These are phyloP conservation scores for Lindgomyces ingoldianus DNA, from an alignment of 495 filamentous ascomycete species.

Conservation along the genomic window DNA sequence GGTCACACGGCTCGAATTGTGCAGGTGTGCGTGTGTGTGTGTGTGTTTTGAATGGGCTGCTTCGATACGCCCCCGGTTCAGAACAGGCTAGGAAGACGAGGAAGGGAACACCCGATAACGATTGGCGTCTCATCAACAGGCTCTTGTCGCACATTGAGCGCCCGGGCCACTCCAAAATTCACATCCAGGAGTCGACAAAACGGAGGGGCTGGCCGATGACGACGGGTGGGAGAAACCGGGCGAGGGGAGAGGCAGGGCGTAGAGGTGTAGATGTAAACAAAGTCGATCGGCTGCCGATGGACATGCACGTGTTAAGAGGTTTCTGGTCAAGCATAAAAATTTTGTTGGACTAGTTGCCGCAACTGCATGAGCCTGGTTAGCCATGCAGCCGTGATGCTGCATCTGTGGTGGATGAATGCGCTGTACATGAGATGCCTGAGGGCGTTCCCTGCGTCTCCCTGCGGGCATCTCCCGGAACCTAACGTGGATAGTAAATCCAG, in stretches of 20 bases:
- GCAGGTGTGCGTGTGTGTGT: conserved; percentile 3
- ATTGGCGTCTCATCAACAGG: conserved; percentile 29
- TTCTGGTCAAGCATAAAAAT: conserved; percentile 21
- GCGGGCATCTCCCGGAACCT: background rate
- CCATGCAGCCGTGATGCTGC: conserved; percentile 1
- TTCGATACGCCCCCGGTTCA: too few relatives aligned
- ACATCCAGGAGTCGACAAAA: conserved; percentile 11
- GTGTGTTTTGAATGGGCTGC: conserved; percentile 9
- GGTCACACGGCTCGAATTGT: conserved; percentile 30
- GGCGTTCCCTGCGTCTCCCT: background rate
- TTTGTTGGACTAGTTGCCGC: conserved; percentile 37
- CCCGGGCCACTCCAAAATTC: conserved; percentile 26
- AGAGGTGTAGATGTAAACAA: conserved; percentile 16
- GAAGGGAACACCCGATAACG: too few relatives aligned
- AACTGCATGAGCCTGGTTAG: conserved; percentile 23
- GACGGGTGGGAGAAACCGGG: background rate
- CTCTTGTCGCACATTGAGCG: conserved; percentile 24
- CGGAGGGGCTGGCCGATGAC: conserved; percentile 27
- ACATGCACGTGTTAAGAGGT: conserved; percentile 21
- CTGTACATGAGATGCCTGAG: conserved; percentile 7
- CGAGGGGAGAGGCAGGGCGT: background rate
- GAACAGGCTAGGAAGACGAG: too few relatives aligned
- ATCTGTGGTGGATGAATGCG: conserved; percentile 14
- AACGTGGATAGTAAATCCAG: too few relatives aligned
- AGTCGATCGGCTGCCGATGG: background rate